Conservation (phyloP, 2,329 filamentous ascomycete species). For the Paraphaeosphaeria minitans region DNA sequence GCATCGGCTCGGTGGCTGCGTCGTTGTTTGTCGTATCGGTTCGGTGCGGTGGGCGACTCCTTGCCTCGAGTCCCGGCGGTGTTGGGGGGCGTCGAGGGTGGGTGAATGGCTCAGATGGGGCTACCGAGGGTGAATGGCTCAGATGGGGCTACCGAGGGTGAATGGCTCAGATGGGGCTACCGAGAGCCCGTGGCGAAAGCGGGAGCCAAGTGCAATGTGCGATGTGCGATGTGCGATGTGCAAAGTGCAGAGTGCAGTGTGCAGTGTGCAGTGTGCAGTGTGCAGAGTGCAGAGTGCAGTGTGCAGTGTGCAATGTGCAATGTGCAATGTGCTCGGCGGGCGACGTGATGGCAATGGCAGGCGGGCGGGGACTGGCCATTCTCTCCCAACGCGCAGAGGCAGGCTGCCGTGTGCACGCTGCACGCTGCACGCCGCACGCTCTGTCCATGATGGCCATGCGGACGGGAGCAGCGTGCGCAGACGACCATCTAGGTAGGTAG, state of each 20-base stretch:
- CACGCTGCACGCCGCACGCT: slow-evolving; percentile 1
- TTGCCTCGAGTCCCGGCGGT: background rate
- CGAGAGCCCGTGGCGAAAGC: slow-evolving; percentile 7
- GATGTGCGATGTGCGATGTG: too few species aligned
- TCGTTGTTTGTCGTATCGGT: background rate
- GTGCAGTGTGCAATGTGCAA: too few species aligned
- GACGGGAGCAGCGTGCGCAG: slow-evolving; percentile 10
- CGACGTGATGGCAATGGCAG: too few species aligned
- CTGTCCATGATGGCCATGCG: slow-evolving; percentile 4
- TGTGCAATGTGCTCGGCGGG: background rate
- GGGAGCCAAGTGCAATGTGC: too few species aligned
- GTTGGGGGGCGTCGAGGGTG: background rate
- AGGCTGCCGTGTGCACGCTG: too few species aligned
- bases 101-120: background rate
- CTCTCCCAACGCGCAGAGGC: background rate
- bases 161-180: too few species aligned
- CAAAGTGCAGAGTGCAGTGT: too few species aligned
- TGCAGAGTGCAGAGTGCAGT: too few species aligned
- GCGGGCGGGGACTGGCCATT: too few species aligned
- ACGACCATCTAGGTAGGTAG: too few species aligned
- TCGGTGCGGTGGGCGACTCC: background rate
- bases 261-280: too few species aligned
- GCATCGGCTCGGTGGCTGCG: background rate
- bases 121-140: too few species aligned
- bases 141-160: background rate